Percentiles rank a stretch among this genome's conserved stretches.
Evolutionary conservation across 129 eudicot genomes (phyloP).

Genomic region (Artemisia annua): DNA sequence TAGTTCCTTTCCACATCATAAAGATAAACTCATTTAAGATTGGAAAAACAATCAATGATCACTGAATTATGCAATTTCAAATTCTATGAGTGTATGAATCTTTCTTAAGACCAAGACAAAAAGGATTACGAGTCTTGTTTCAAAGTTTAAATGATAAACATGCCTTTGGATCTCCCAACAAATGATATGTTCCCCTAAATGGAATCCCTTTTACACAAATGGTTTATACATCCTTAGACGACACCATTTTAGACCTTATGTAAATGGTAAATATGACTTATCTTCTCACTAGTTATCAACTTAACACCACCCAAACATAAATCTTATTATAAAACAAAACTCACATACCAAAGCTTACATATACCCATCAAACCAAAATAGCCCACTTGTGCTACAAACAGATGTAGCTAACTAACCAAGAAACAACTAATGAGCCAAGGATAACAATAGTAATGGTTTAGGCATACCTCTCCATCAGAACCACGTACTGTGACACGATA

Average conservation of each 20-base stretch:
- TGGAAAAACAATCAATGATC: no score
- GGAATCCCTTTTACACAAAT: no score
- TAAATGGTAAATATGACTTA: background rate
- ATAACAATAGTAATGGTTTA: slow-evolving; percentile 14
- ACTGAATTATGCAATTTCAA: no score
- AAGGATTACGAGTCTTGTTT: no score
- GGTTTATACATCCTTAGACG: background rate
- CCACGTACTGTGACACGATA: slow-evolving; percentile 93
- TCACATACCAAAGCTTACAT: background rate
- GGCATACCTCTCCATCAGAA: slow-evolving; percentile 90
- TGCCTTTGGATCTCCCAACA: no score
- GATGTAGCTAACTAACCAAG: background rate
- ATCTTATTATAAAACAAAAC: background rate
- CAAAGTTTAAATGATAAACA: no score
- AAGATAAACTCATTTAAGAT: no score
- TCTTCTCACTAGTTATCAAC: background rate
- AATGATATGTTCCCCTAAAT: no score
- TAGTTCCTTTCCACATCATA: no score
- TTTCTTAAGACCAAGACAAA: no score
- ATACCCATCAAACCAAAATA: background rate
- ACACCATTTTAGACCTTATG: background rate
- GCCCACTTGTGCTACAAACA: background rate
- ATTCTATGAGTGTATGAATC: no score
- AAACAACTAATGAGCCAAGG: no score
- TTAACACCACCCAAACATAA: slow-evolving; percentile 2